phyloP scores from a whole-genome alignment of 2,329 filamentous ascomycete genomes.

The Colletotrichum salicis region DNA sequence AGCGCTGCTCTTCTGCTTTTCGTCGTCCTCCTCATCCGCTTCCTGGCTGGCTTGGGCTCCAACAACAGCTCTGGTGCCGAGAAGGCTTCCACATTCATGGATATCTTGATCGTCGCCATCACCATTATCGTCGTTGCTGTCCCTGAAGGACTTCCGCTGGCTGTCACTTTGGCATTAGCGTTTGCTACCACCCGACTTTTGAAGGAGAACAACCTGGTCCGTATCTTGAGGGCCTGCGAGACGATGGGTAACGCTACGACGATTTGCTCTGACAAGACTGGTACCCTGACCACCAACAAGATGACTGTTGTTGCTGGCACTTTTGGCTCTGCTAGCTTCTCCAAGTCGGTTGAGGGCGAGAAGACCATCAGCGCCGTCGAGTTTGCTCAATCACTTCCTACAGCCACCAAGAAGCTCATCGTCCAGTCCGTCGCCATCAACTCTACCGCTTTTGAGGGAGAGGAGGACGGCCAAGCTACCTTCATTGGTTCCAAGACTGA shows the following conservation, averaged over 20 bases:
- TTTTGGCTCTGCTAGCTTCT: conserved; percentile 60
- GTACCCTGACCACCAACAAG: conserved; percentile 73
- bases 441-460: conserved; percentile 66
- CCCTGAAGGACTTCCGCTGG: conserved; percentile 73
- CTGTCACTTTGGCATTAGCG: conserved; percentile 74
- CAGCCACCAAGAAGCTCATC: conserved; percentile 47
- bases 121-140: conserved; percentile 76
- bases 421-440: conserved; percentile 64
- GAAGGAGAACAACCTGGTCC: conserved; percentile 76
- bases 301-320: conserved; percentile 80
- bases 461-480: conserved; percentile 53
- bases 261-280: conserved; percentile 82
- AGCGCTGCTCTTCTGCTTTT: conserved; percentile 79
- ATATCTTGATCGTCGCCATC: conserved; percentile 73
- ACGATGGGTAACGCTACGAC: conserved; percentile 79
- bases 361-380: conserved; percentile 37
- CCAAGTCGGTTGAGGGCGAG: conserved; percentile 41
- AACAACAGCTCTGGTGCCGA: conserved; percentile 59
- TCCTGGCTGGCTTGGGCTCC: conserved; percentile 69
- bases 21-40: conserved; percentile 81
- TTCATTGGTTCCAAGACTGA: conserved; percentile 69
- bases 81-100: conserved; percentile 69
- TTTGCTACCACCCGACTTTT: conserved; percentile 77
- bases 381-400: conserved; percentile 38
- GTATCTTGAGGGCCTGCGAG: conserved; percentile 74